Evolutionary conservation across 179 eudicot genomes (phyloP).

Genomic region (Carnegiea gigantea): DNA sequence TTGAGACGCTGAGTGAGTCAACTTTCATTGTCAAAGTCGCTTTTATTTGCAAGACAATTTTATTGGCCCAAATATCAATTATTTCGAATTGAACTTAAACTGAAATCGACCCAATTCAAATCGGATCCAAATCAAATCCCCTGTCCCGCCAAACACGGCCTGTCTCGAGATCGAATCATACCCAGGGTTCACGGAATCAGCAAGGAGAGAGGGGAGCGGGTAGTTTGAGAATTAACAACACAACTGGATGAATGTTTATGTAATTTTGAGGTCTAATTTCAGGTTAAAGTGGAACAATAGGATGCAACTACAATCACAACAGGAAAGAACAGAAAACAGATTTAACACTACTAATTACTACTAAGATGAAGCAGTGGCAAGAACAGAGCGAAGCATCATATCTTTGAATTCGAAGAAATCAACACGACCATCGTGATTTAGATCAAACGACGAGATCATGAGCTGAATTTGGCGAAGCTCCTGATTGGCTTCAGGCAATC

Average conservation of each 20-base stretch:
- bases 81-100: no score
- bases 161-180: no score
- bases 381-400: constrained; percentile 3
- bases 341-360: neutral
- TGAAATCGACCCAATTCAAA: no score
- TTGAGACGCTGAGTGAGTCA: no score
- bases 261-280: neutral
- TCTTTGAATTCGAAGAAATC: constrained; percentile 8
- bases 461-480: neutral
- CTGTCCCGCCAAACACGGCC: no score
- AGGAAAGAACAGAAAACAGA: neutral
- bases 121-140: no score
- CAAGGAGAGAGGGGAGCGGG: no score
- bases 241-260: neutral
- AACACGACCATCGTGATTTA: neutral
- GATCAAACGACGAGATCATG: constrained; percentile 3
- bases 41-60: no score
- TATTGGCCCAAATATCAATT: no score
- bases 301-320: neutral
- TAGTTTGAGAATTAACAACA: neutral
- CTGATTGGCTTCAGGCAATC: constrained; percentile 3
- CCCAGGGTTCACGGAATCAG: no score
- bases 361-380: neutral
- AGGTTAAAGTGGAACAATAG: neutral
- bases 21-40: no score